Evolutionary conservation across 257 asterid species (phyloP).

Genomic region (Sherardia arvensis): DNA sequence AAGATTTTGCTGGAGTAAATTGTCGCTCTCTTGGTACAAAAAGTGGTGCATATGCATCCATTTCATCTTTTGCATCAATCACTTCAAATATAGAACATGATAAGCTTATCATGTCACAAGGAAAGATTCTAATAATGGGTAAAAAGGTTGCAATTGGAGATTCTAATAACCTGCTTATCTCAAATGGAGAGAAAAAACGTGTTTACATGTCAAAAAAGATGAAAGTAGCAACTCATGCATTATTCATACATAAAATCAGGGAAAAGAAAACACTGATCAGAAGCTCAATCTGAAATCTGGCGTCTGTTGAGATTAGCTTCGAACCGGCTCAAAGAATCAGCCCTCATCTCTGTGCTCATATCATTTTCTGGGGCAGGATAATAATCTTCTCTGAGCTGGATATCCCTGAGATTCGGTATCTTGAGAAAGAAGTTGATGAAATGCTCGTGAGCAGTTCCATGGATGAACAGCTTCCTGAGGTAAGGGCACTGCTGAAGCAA

Average conservation of each 20-base stretch:
- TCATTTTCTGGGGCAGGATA: conserved; percentile 94
- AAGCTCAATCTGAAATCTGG: conserved; percentile 49
- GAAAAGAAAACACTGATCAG: no score
- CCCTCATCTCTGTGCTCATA: conserved; percentile 97
- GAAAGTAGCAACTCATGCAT: neutral
- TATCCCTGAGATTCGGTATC: conserved; percentile 51
- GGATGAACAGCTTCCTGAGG: conserved; percentile 72
- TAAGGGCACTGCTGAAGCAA: conserved; percentile 46
- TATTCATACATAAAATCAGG: neutral
- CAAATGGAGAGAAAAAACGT: neutral
- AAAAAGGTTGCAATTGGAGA: neutral
- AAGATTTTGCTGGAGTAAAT: conserved; percentile 1
- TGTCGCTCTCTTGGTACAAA: neutral
- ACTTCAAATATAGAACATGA: neutral
- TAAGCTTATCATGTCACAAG: neutral
- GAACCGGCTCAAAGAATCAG: conserved; percentile 71
- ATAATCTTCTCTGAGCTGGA: conserved; percentile 84
- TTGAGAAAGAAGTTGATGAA: conserved; percentile 50
- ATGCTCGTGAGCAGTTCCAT: conserved; percentile 91
- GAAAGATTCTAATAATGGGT: neutral
- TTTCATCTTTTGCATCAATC: neutral
- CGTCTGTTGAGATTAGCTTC: conserved; percentile 68
- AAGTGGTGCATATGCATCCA: neutral
- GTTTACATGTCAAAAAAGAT: neutral
- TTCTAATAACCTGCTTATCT: neutral